Conservation (phyloP, 176 grass and related monocot genomes). For the Poa annua region DNA sequence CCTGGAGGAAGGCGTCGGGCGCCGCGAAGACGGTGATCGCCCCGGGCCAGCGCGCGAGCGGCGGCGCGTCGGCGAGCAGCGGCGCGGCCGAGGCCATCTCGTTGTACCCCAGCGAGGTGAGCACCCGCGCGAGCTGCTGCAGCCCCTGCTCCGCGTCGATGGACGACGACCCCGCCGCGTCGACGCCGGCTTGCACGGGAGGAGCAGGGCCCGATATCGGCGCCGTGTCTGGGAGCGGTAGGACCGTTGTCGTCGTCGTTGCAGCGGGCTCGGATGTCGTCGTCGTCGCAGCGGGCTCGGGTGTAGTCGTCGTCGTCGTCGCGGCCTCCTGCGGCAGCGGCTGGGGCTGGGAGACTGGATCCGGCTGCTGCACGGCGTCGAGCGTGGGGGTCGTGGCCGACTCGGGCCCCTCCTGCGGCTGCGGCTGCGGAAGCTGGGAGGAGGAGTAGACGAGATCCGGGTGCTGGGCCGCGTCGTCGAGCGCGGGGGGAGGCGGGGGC, state of each 20-base stretch:
- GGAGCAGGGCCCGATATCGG: neutral
- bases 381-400: neutral
- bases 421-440: too few species aligned
- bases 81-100: constrained; percentile 63
- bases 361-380: neutral
- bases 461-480: too few species aligned
- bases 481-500: too few species aligned
- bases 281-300: neutral
- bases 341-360: constrained; percentile 7
- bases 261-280: constrained; percentile 8
- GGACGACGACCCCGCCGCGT: constrained; percentile 20
- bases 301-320: neutral
- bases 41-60: constrained; percentile 52
- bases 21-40: constrained; percentile 71
- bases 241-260: neutral
- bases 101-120: constrained; percentile 73
- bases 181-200: neutral
- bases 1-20: constrained; percentile 58
- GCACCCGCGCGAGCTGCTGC: constrained; percentile 55
- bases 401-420: too few species aligned
- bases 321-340: neutral
- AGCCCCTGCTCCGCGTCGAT: constrained; percentile 15
- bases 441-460: too few species aligned
- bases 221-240: neutral
- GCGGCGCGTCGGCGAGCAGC: constrained; percentile 42